A percentile compares a stretch with the other conserved stretches of the same genome.
Evolutionary conservation across 1,284 basidiomycete genomes (phyloP).

Genomic region (Rhodofomes roseus): DNA sequence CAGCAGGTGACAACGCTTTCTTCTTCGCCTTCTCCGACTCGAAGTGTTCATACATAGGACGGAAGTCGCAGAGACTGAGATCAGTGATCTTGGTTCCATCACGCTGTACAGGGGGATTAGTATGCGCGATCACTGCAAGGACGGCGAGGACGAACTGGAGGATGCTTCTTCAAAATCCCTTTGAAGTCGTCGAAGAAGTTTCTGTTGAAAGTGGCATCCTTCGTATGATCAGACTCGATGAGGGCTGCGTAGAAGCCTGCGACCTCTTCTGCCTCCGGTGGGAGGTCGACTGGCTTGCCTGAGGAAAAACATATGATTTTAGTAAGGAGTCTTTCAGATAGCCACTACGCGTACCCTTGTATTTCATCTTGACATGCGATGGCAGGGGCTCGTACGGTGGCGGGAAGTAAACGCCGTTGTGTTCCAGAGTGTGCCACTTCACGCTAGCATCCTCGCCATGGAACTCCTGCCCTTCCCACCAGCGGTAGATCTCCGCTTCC

Average conservation of each 20-base stretch:
- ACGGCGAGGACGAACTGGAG: constrained; percentile 64
- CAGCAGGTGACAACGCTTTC: constrained; percentile 80
- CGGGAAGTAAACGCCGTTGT: constrained; percentile 95
- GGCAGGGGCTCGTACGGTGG: constrained; percentile 91
- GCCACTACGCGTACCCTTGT: constrained; percentile 67
- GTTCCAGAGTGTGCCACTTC: constrained; percentile 93
- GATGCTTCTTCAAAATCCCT: constrained; percentile 73
- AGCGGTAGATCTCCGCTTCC: constrained; percentile 71
- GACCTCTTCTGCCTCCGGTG: constrained; percentile 91
- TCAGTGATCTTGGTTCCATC: constrained; percentile 76
- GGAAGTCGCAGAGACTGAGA: constrained; percentile 89
- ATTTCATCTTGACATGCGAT: constrained; percentile 88
- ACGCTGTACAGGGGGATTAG: constrained; percentile 34
- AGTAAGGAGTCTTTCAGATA: not conserved
- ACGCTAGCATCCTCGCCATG: constrained; percentile 65
- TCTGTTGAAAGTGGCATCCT: constrained; percentile 86
- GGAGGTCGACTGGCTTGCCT: constrained; percentile 81
- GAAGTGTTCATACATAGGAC: constrained; percentile 91
- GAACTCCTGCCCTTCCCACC: constrained; percentile 76
- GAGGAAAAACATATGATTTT: constrained; percentile 3
- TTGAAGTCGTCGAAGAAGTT: constrained; percentile 97
- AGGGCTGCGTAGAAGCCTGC: constrained; percentile 96
- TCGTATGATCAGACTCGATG: constrained; percentile 90
- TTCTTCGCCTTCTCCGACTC: constrained; percentile 92
- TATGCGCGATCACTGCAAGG: not conserved